phyloP scores from a whole-genome alignment of 139 green algal genomes.

The Mesotaenium endlicherianum region DNA sequence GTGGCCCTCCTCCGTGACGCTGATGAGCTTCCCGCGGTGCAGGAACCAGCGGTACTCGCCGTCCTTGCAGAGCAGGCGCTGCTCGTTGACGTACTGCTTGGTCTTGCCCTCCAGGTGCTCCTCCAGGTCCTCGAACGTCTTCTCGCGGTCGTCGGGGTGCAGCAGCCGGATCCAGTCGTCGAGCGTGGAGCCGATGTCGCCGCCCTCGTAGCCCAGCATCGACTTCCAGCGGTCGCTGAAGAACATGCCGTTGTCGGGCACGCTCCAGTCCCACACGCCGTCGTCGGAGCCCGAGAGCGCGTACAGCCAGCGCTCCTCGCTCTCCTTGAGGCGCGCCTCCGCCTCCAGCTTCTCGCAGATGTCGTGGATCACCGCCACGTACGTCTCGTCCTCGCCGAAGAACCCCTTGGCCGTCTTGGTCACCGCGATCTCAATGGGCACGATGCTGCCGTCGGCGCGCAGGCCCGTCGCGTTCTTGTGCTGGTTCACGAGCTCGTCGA shows the following conservation, averaged over 20 bases:
- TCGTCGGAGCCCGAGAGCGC: not conserved
- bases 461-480: not conserved
- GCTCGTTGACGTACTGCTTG: not conserved
- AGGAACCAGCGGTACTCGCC: conserved; percentile 9
- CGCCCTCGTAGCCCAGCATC: not conserved
- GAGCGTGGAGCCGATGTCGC: not conserved
- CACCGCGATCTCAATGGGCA: not conserved
- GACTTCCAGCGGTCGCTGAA: not conserved
- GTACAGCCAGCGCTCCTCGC: conserved; percentile 14
- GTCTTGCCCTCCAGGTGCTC: conserved; percentile 1
- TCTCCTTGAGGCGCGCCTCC: no score
- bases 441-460: not conserved
- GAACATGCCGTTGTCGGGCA: not conserved
- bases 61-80: conserved; percentile 1
- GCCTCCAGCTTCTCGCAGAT: not conserved
- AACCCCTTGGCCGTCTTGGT: not conserved
- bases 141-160: no score
- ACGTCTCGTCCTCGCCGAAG: no score
- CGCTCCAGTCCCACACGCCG: no score
- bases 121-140: not conserved
- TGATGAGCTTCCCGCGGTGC: conserved; percentile 17
- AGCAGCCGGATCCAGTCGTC: not conserved
- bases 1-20: not conserved
- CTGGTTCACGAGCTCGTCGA: not conserved
- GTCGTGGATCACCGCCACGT: not conserved